These are phyloP conservation scores for Lachnellula willkommii DNA, from an alignment of 2,329 filamentous ascomycete species.

Conservation along the genomic window DNA sequence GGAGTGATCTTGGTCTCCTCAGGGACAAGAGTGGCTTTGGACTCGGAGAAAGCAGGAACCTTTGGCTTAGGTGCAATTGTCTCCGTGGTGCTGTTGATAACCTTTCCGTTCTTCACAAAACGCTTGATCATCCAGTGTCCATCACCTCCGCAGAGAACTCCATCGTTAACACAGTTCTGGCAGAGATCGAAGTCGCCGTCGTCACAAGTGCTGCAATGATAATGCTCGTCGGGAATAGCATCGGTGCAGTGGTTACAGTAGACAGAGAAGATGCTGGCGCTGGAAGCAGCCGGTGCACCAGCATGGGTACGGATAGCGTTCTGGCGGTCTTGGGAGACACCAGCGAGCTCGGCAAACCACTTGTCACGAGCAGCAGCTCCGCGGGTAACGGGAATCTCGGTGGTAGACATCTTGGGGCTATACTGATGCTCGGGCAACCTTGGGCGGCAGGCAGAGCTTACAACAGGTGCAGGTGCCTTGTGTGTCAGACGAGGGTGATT, in stretches of 20 bases:
- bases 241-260: conserved; percentile 89
- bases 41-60: conserved; percentile 14
- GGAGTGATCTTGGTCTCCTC: conserved; percentile 21
- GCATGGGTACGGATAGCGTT: conserved; percentile 8
- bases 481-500: conserved; percentile 14
- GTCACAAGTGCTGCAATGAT: conserved; percentile 91
- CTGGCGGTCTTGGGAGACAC: conserved; percentile 26
- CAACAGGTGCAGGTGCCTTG: not conserved
- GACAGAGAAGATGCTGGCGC: conserved; percentile 61
- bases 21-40: conserved; percentile 25
- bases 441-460: conserved; percentile 9
- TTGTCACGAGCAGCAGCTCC: conserved; percentile 29
- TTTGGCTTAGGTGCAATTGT: conserved; percentile 56
- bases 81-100: conserved; percentile 83
- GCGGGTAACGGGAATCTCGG: conserved; percentile 24
- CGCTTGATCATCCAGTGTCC: conserved; percentile 96
- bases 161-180: conserved; percentile 67
- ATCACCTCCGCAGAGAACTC: conserved; percentile 70
- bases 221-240: conserved; percentile 76
- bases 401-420: conserved; percentile 12
- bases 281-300: conserved; percentile 6
- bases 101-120: conserved; percentile 68
- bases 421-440: conserved; percentile 1
- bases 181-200: conserved; percentile 94
- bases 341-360: conserved; percentile 31